Percentiles rank a stretch among this genome's conserved stretches.
phyloP scores from a whole-genome alignment of 169 alveolate genomes.

The Plasmodium berghei region DNA sequence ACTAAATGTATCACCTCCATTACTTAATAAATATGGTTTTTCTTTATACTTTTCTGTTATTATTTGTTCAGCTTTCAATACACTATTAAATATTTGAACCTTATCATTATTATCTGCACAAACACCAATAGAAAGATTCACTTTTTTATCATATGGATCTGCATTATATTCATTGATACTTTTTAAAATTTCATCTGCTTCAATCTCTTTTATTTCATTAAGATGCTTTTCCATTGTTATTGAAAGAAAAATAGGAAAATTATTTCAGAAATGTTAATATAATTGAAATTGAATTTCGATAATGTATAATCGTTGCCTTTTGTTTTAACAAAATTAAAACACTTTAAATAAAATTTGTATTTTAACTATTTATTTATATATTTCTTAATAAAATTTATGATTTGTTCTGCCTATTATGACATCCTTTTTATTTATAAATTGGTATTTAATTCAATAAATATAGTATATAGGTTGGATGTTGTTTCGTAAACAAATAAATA shows the following conservation, averaged over 20 bases:
- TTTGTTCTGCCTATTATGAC: no score
- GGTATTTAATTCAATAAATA: no score
- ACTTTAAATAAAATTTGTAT: no score
- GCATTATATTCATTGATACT: slow-evolving; percentile 25
- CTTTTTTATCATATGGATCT: slow-evolving; percentile 77
- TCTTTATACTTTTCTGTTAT: slow-evolving; percentile 81
- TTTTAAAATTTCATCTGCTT: slow-evolving; percentile 36
- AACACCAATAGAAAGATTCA: slow-evolving; percentile 91
- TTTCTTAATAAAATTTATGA: no score
- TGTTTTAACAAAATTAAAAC: no score
- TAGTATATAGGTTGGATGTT: no score
- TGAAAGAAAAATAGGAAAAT: not conserved
- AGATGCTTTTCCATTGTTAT: slow-evolving; percentile 26
- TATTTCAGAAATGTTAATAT: no score
- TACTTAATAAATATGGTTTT: slow-evolving; percentile 91
- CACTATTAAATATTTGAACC: slow-evolving; percentile 86
- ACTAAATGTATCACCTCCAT: slow-evolving; percentile 87
- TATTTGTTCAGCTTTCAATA: slow-evolving; percentile 85
- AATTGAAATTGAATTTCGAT: no score
- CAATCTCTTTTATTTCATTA: slow-evolving; percentile 7
- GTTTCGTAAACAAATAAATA: no score
- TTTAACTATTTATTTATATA: no score
- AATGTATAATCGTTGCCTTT: no score
- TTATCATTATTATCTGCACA: slow-evolving; percentile 88
- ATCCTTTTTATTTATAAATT: no score